Percentiles rank a stretch among this genome's conserved stretches.
phyloP scores from a whole-genome alignment of 208 protist species.

The Acanthamoeba lenticulata region DNA sequence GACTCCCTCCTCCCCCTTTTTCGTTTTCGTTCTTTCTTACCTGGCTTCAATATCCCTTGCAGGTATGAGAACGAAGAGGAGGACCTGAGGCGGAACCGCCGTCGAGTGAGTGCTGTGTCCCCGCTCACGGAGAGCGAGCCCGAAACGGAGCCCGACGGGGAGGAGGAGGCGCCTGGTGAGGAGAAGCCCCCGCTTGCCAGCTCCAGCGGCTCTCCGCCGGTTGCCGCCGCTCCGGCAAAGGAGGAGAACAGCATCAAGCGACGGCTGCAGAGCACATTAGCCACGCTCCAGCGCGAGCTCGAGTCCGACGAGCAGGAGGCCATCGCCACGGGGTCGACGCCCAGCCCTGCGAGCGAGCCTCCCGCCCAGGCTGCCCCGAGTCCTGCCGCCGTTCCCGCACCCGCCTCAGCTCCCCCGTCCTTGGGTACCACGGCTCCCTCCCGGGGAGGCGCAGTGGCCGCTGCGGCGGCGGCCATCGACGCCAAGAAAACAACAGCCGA shows the following conservation, averaged over 20 bases:
- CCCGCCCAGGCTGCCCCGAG: too few relatives aligned
- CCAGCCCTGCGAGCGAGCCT: too few relatives aligned
- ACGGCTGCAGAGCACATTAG: slow-evolving; percentile 1
- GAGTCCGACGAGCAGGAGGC: slow-evolving; percentile 11
- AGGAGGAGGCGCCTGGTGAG: not conserved
- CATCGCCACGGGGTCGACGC: too few relatives aligned
- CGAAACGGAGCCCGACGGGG: not conserved
- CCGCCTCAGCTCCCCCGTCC: too few relatives aligned
- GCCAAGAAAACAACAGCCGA: not conserved
- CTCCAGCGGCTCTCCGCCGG: not conserved
- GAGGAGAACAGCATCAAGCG: slow-evolving; percentile 34
- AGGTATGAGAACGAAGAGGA: slow-evolving; percentile 34
- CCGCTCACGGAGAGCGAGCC: too few relatives aligned
- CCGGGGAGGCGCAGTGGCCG: not conserved
- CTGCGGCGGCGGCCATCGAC: not conserved
- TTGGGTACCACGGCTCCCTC: too few relatives aligned
- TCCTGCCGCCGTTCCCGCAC: too few relatives aligned
- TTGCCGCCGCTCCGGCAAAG: not conserved
- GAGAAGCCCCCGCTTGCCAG: not conserved
- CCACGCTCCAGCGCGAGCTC: slow-evolving; percentile 26
- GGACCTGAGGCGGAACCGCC: not conserved
- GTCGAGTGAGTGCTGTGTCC: too few relatives aligned
- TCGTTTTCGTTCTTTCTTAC: not conserved
- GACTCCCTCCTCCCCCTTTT: not conserved
- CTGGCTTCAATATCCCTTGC: not conserved